Percentiles rank a stretch among this genome's conserved stretches.
These are phyloP conservation scores for Oxalis stricta DNA, from an alignment of 441 rosid genomes.

Conservation along the genomic window DNA sequence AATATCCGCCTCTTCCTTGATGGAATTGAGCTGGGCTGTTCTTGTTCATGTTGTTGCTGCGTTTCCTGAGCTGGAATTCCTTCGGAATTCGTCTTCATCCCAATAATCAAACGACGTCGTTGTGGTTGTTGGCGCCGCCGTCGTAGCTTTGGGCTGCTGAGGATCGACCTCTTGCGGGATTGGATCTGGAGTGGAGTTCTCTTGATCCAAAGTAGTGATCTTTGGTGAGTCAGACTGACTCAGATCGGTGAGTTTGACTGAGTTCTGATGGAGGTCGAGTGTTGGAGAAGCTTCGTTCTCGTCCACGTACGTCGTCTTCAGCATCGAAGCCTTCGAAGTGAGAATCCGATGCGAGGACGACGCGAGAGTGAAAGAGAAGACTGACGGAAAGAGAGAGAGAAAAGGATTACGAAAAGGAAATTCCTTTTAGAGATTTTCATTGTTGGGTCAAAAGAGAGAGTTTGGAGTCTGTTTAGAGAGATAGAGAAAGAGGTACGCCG, in stretches of 20 bases:
- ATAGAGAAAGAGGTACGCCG: not conserved
- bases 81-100: constrained; percentile 96
- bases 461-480: not conserved
- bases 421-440: not conserved
- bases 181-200: constrained; percentile 15
- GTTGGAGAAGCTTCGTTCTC: too few species aligned
- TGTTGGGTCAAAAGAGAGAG: too few species aligned
- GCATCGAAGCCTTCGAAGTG: constrained; percentile 87
- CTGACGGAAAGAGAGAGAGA: constrained; percentile 13
- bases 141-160: constrained; percentile 11
- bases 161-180: constrained; percentile 11
- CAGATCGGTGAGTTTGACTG: constrained; percentile 30
- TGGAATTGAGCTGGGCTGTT: constrained; percentile 10
- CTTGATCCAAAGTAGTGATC: constrained; percentile 1
- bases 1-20: constrained; percentile 12
- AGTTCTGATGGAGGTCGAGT: too few species aligned
- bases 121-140: constrained; percentile 18
- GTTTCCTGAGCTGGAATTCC: constrained; percentile 37
- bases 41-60: too few species aligned
- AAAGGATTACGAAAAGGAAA: constrained; percentile 13
- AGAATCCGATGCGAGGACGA: constrained; percentile 31
- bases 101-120: constrained; percentile 50
- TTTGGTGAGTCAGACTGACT: constrained; percentile 38
- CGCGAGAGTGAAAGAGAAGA: constrained; percentile 8
- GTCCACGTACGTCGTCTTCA: constrained; percentile 45